Base-by-base conservation (phyloP, 2,329 filamentous ascomycete species). In the Sclerotinia spermophila region DNA sequence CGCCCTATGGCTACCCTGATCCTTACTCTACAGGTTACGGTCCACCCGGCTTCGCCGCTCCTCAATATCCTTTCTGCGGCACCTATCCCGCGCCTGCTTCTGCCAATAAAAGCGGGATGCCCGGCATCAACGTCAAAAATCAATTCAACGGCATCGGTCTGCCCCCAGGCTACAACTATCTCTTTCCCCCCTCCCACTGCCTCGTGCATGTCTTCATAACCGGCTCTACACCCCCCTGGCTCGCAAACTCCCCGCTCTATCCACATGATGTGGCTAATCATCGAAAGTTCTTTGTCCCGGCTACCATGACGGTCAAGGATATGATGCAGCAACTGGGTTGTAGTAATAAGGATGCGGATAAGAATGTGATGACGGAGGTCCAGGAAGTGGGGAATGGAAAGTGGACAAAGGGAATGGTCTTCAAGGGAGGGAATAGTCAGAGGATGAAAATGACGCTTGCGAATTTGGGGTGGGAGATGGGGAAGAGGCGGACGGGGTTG, bases 151-250 rank as follows among this genome's bases (percentile, higher is more conserved):
- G 86, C 33, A 82, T 84, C 1, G 86, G 87, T 55, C 85, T 85
- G 72, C 87, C 89, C 75, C 86, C 86, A 0, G 88, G 87, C 2
- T 90, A 89, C 81, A 87, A 88, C 80, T 88, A 89, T 79, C 84
- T 89, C 76, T 90, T 89, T 79, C 84, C 86, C 0, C 75, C 80
- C 0, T 82, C 86, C 73, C 86, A 89, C 77, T 87, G 86, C 42
- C 89, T 87, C 73, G 81, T 89, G 10, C 86, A 89, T 74, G 81
- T 90, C 3, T 83, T 90, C 78, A 84, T 84, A 73, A 82, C 83
- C 4, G 71, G 13, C 75, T 67, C 79, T 24, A 75, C 19, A 75
- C 67, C 80, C 17, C 88, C 88, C 0, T 90, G 87, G 87, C 82
- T 85, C 45, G 33, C 33, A 3, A n/a, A 24, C 15, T 73, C 78